Conservation (phyloP, 139 green algal genomes). For the Asterochloris erici region DNA sequence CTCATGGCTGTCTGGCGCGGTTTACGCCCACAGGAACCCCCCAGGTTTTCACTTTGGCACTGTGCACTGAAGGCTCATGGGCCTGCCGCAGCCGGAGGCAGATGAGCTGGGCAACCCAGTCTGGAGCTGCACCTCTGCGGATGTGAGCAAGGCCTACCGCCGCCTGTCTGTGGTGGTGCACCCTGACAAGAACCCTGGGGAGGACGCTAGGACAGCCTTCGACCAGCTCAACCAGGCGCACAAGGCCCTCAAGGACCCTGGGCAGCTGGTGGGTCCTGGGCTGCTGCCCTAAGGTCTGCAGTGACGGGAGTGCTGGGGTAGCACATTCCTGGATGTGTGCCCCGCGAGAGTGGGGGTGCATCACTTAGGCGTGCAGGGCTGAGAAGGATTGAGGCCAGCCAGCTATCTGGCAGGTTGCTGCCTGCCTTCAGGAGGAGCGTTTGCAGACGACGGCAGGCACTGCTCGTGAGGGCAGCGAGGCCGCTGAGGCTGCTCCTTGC, state of each 20-base stretch:
- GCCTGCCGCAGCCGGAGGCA: constrained; percentile 51
- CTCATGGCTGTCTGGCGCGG: neutral
- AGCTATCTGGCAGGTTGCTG: neutral
- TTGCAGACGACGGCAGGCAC: neutral
- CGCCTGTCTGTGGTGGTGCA: constrained; percentile 74
- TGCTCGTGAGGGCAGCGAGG: neutral
- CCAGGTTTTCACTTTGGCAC: neutral
- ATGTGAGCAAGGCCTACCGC: constrained; percentile 67
- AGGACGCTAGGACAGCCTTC: constrained; percentile 51
- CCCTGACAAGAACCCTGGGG: constrained; percentile 69
- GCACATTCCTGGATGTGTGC: too few relatives aligned
- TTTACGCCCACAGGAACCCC: too few relatives aligned
- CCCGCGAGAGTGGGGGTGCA: neutral
- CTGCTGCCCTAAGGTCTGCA: neutral
- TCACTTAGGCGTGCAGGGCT: neutral
- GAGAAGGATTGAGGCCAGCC: neutral
- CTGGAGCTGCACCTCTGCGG: constrained; percentile 47
- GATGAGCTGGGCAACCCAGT: constrained; percentile 60
- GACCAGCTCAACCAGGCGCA: constrained; percentile 70
- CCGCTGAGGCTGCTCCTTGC: neutral
- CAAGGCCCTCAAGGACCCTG: constrained; percentile 52
- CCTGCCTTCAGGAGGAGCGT: neutral
- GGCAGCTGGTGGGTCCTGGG: constrained; percentile 27
- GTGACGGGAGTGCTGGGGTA: neutral
- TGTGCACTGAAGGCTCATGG: constrained; percentile 48